Evolutionary conservation across 805 yeast species (phyloP).

Genomic region (Candida awuae): DNA sequence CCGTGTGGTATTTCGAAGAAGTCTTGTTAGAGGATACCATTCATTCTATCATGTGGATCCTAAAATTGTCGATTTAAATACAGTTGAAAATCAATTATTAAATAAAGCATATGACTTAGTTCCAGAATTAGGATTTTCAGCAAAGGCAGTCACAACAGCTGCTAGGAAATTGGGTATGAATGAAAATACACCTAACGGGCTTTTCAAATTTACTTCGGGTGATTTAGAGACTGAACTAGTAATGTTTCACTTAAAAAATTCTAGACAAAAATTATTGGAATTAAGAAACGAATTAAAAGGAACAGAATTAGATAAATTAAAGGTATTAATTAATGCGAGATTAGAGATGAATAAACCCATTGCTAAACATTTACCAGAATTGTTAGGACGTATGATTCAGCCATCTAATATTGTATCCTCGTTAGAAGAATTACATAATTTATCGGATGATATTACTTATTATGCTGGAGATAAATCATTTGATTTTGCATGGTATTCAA

Average conservation of each 20-base stretch:
- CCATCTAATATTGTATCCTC: slow-evolving; percentile 57
- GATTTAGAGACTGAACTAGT: slow-evolving; percentile 36
- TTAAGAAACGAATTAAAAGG: slow-evolving; percentile 20
- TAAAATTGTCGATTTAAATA: slow-evolving; percentile 24
- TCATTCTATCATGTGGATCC: slow-evolving; percentile 32
- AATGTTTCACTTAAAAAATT: slow-evolving; percentile 38
- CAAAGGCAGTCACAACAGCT: slow-evolving; percentile 36
- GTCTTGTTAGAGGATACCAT: slow-evolving; percentile 28
- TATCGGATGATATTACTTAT: slow-evolving; percentile 77
- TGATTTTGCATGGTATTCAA: slow-evolving; percentile 91
- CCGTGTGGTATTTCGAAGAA: slow-evolving; percentile 3
- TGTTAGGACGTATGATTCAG: slow-evolving; percentile 51
- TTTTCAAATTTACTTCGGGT: slow-evolving; percentile 30
- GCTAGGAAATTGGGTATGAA: slow-evolving; percentile 32
- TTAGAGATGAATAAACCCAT: slow-evolving; percentile 44
- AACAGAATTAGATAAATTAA: slow-evolving; percentile 20
- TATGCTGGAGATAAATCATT: slow-evolving; percentile 71
- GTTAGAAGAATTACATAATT: slow-evolving; percentile 58
- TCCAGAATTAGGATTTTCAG: slow-evolving; percentile 40
- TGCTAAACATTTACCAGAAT: slow-evolving; percentile 36
- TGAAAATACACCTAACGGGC: slow-evolving; percentile 35
- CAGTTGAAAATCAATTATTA: slow-evolving; percentile 34
- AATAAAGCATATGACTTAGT: slow-evolving; percentile 29
- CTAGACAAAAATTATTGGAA: slow-evolving; percentile 31
- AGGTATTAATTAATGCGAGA: slow-evolving; percentile 35